Evolutionary conservation across 139 green algal genomes (phyloP).

Genomic region (Chlorella sp.): DNA sequence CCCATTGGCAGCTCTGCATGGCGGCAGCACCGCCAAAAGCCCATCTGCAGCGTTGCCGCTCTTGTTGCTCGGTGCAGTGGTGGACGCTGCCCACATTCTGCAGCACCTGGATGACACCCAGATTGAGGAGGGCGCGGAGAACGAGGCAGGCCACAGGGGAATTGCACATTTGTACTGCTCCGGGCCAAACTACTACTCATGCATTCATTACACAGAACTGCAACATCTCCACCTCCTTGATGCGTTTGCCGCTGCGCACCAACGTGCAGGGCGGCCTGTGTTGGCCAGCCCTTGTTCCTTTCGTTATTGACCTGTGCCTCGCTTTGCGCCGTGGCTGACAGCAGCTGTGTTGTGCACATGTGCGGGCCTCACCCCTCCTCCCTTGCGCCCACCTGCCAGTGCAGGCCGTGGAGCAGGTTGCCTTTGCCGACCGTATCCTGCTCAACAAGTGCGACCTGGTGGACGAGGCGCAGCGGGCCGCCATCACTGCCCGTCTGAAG

Average conservation of each 20-base stretch:
- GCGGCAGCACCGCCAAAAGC: no score
- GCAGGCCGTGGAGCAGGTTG: slow-evolving; percentile 91
- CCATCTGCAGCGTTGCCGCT: no score
- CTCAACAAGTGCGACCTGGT: slow-evolving; percentile 89
- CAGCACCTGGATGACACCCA: slow-evolving; percentile 86
- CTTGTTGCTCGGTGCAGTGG: slow-evolving; percentile 32
- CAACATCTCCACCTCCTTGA: neutral
- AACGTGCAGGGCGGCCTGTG: no score
- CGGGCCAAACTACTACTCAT: no score
- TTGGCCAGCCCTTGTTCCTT: no score
- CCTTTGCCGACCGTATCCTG: slow-evolving; percentile 89
- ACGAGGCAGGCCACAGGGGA: slow-evolving; percentile 64
- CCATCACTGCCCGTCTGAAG: neutral
- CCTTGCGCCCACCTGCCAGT: slow-evolving; percentile 63
- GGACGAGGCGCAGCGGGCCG: slow-evolving; percentile 43
- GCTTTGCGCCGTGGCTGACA: neutral
- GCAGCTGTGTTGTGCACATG: slow-evolving; percentile 71
- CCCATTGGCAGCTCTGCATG: no score
- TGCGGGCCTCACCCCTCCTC: slow-evolving; percentile 70
- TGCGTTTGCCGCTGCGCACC: slow-evolving; percentile 19
- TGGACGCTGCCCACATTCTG: slow-evolving; percentile 81
- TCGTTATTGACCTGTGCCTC: no score
- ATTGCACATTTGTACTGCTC: no score
- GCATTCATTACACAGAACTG: neutral
- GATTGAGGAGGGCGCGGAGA: slow-evolving; percentile 79